These are phyloP conservation scores for Kazachstania sp. DNA, from an alignment of 1,139 yeast genomes.

Conservation along the genomic window DNA sequence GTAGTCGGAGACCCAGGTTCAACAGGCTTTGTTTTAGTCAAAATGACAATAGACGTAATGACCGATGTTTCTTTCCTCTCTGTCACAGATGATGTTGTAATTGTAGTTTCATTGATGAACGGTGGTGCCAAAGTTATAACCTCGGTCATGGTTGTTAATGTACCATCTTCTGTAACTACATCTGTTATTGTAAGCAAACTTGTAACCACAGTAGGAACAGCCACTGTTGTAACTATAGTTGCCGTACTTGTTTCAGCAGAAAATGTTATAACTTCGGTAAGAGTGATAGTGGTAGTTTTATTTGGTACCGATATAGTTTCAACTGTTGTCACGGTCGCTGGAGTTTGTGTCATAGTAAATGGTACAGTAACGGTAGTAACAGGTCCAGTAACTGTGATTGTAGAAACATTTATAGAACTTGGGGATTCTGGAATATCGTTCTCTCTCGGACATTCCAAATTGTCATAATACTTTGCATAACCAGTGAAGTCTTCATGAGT, in stretches of 20 bases:
- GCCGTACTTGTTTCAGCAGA: background rate
- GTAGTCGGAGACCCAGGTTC: too few relatives aligned
- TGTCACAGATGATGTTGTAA: background rate
- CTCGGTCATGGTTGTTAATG: background rate
- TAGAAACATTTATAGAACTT: too few relatives aligned
- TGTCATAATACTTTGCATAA: background rate
- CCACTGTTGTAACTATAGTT: background rate
- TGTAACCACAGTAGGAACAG: background rate
- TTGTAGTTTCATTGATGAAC: background rate
- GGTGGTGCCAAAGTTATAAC: background rate
- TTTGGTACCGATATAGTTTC: background rate
- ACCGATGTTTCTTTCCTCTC: background rate
- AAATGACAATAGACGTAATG: background rate
- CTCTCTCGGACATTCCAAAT: background rate
- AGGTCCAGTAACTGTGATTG: background rate
- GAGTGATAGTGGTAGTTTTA: background rate
- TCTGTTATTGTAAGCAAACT: background rate
- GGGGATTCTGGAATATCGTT: background rate
- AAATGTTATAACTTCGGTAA: background rate
- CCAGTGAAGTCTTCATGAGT: background rate
- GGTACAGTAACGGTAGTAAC: background rate
- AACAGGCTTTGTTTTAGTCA: background rate
- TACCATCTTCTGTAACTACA: background rate
- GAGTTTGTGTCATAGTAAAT: background rate
- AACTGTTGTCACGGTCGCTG: background rate